Evolutionary conservation across 139 green algal species (phyloP).

Genomic region (Coelastrella sp.): DNA sequence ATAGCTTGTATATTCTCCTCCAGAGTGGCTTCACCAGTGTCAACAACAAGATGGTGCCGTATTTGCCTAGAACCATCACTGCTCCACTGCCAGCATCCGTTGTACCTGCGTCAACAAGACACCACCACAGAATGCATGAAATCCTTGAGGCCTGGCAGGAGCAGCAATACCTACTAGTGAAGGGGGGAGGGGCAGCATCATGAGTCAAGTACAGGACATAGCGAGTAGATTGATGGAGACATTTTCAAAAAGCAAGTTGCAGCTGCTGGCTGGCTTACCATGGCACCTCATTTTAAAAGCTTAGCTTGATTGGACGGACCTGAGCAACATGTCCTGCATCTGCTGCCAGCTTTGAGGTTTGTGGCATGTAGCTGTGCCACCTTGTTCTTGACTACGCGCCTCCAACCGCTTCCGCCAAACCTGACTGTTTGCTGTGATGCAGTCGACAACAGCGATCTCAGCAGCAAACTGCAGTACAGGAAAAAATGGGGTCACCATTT

Average conservation of each 20-base stretch:
- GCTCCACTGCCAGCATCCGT: constrained; percentile 57
- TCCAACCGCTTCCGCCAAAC: constrained; percentile 70
- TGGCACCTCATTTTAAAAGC: too few relatives aligned
- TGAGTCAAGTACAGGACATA: too few relatives aligned
- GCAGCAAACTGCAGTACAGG: constrained; percentile 43
- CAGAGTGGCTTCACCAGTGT: constrained; percentile 23
- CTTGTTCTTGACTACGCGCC: constrained; percentile 45
- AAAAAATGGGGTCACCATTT: background rate
- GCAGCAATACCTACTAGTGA: background rate
- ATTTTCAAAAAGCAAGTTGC: too few relatives aligned
- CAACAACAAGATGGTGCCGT: constrained; percentile 31
- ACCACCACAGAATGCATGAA: too few relatives aligned
- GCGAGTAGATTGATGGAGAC: too few relatives aligned
- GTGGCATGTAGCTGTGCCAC: constrained; percentile 46
- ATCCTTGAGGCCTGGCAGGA: background rate
- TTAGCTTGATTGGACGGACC: too few relatives aligned
- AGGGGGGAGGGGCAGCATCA: too few relatives aligned
- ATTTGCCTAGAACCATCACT: constrained; percentile 44
- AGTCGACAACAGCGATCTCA: constrained; percentile 69
- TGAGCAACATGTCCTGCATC: constrained; percentile 58
- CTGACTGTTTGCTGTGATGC: constrained; percentile 46
- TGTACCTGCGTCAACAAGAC: constrained; percentile 64
- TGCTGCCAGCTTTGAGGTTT: constrained; percentile 70
- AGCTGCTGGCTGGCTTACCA: too few relatives aligned
- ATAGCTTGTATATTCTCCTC: constrained; percentile 2